These are phyloP conservation scores for Davidsoniella neocaledoniae DNA, from an alignment of 2,329 filamentous ascomycete species.

Conservation along the genomic window DNA sequence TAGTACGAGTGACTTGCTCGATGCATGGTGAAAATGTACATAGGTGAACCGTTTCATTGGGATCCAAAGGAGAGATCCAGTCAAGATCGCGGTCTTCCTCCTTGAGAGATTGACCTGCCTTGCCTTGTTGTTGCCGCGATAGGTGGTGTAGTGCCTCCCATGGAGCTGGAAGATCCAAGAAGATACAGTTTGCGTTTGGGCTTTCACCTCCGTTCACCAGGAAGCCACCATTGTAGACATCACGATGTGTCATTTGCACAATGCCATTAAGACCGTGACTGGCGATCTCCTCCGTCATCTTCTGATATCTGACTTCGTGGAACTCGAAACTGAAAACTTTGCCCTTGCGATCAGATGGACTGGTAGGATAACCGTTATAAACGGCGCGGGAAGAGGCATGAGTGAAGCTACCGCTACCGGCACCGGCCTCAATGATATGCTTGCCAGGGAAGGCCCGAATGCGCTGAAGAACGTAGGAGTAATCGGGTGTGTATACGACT, in stretches of 20 bases:
- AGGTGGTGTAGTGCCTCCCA: slow-evolving; percentile 67
- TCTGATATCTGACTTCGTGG: slow-evolving; percentile 53
- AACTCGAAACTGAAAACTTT: slow-evolving; percentile 74
- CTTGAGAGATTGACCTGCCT: slow-evolving; percentile 19
- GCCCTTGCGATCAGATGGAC: slow-evolving; percentile 32
- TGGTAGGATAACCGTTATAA: slow-evolving; percentile 49
- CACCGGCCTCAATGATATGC: slow-evolving; percentile 62
- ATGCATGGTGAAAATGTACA: slow-evolving; percentile 97
- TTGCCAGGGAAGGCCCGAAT: slow-evolving; percentile 58
- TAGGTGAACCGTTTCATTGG: slow-evolving; percentile 54
- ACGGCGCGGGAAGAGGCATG: slow-evolving; percentile 62
- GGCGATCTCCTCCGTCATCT: slow-evolving; percentile 52
- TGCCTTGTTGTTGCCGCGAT: slow-evolving; percentile 30
- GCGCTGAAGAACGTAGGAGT: slow-evolving; percentile 67
- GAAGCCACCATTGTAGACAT: slow-evolving; percentile 65
- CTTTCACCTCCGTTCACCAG: slow-evolving; percentile 18
- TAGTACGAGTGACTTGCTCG: slow-evolving; percentile 80
- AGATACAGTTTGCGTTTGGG: slow-evolving; percentile 33
- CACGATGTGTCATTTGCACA: slow-evolving; percentile 58
- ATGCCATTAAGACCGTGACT: slow-evolving; percentile 48
- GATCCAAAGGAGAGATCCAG: slow-evolving; percentile 39
- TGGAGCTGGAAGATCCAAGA: slow-evolving; percentile 65
- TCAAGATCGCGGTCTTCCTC: slow-evolving; percentile 15
- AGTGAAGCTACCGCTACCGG: slow-evolving; percentile 70
- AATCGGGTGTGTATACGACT: slow-evolving; percentile 75